A percentile compares a stretch with the other conserved stretches of the same genome.
Evolutionary conservation across 1,284 basidiomycete species (phyloP).

Genomic region (Ustilago trichophora): DNA sequence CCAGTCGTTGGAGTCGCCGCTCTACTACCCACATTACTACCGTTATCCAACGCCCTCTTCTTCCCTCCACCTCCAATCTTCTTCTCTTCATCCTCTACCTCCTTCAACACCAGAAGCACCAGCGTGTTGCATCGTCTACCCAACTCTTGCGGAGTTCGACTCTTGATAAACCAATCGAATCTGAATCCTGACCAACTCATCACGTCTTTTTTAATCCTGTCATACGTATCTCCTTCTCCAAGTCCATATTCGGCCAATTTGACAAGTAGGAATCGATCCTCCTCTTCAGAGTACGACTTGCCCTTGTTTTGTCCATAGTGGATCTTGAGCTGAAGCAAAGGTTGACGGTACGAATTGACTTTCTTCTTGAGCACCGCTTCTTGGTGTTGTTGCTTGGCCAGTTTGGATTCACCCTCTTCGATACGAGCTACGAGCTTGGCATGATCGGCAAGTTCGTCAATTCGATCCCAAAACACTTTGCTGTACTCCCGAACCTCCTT

Average conservation of each 20-base stretch:
- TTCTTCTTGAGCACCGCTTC: slow-evolving; percentile 54
- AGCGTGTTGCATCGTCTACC: slow-evolving; percentile 88
- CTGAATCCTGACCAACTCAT: slow-evolving; percentile 91
- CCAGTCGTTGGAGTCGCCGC: slow-evolving; percentile 21
- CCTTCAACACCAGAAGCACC: slow-evolving; percentile 87
- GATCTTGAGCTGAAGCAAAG: slow-evolving; percentile 61
- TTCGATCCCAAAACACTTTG: slow-evolving; percentile 86
- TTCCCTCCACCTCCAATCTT: slow-evolving; percentile 4
- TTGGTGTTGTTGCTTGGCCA: slow-evolving; percentile 55
- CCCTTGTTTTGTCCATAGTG: slow-evolving; percentile 71
- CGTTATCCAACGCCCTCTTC: slow-evolving; percentile 20
- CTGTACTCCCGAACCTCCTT: slow-evolving; percentile 85
- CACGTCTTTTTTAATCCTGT: slow-evolving; percentile 95
- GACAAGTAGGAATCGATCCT: slow-evolving; percentile 93
- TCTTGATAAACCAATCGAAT: slow-evolving; percentile 98
- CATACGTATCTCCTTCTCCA: slow-evolving; percentile 89
- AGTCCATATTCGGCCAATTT: slow-evolving; percentile 91
- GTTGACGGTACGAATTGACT: slow-evolving; percentile 45
- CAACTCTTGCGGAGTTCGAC: slow-evolving; percentile 88
- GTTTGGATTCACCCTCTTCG: slow-evolving; percentile 63
- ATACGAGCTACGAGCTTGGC: slow-evolving; percentile 58
- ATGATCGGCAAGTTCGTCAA: slow-evolving; percentile 76
- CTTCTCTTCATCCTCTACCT: slow-evolving; percentile 70
- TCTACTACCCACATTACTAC: slow-evolving; percentile 28
- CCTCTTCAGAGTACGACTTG: slow-evolving; percentile 94